Conservation (phyloP, 305 asterid species). For the Stenogyne calaminthoides region DNA sequence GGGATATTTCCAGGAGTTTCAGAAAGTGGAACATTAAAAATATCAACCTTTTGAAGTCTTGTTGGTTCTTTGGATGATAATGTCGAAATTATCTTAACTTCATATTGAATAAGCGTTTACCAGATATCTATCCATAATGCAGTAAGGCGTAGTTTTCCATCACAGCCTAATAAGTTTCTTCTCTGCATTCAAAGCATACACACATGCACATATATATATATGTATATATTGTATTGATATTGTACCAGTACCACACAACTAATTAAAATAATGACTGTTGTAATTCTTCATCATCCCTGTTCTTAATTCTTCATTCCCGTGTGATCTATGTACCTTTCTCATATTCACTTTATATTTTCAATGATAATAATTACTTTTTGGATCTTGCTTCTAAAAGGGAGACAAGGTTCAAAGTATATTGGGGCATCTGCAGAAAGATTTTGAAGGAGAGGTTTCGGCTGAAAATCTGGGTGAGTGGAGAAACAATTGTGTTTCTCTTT, state of each 20-base stretch:
- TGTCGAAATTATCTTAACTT: not conserved
- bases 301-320: not conserved
- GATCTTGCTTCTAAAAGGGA: constrained; percentile 49
- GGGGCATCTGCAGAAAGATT: constrained; percentile 92
- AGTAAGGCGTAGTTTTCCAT: constrained; percentile 11
- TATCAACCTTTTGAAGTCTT: not conserved
- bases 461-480: constrained; percentile 79
- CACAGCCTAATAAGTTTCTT: not conserved
- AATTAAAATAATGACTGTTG: not conserved
- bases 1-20: constrained; percentile 24
- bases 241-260: not conserved
- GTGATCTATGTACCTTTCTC: constrained; percentile 17
- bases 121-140: not conserved
- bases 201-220: not conserved
- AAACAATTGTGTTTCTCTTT: constrained; percentile 27
- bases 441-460: constrained; percentile 83
- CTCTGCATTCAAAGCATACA: not conserved
- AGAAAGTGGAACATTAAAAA: constrained; percentile 26
- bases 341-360: constrained; percentile 4
- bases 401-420: constrained; percentile 77
- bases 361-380: constrained; percentile 22
- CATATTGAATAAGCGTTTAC: not conserved
- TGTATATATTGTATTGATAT: not conserved
- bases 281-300: no score
- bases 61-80: constrained; percentile 17